Evolutionary conservation across 2,329 filamentous ascomycete species (phyloP), one percentile per base, ranked within the genome.

Genomic region (Aspergillus sp.): DNA sequence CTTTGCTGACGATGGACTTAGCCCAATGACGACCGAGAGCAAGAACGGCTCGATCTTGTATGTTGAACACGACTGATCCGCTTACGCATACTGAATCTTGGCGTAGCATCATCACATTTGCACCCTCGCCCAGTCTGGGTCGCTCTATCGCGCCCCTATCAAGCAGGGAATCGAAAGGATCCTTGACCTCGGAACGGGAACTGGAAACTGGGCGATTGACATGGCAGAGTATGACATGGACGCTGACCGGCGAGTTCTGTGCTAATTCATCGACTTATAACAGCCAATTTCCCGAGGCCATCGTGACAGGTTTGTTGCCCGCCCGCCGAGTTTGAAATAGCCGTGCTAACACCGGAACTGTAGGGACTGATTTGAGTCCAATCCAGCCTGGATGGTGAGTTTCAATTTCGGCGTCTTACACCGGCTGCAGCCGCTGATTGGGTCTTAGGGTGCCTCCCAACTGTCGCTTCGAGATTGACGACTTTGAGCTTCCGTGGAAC

Each of bases 171-270:
- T 68, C 1, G 64, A 65, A 30, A 68, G 66, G 17, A 68, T 73
- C 5, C 66, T 79, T n/a, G 76, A 78, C 63, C 64, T 81, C 5
- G 78, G 78, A 25, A 80, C 78, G 0, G 76, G 75, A 7, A 77
- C 74, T 1, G 75, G 75, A 4, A 73, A 74, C 2, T 79, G 77
- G 77, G 75, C 75, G 8, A 77, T 79, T n/a, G 74, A 78, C 47
- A 70, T 77, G 60, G 75, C 74, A 67, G 68, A 66, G 67, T 65
- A 60, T 30, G 59, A 30, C 30, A 41, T 47, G 8, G n/a, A 25
- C 25, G 30, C n/a, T 41, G 4, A 22, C 25, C 23, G 8, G 4
- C 7, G n/a, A n/a, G 7, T 13, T 30, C 17, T 25, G 31, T 15
- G 41, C 43, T 47, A 34, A 48, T 28, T 17, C 23, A 13, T 19